Evolutionary conservation across 2,329 filamentous ascomycete genomes (phyloP), one percentile per base, ranked within the genome.

Genomic region (Aspergillus novoparasiticus): DNA sequence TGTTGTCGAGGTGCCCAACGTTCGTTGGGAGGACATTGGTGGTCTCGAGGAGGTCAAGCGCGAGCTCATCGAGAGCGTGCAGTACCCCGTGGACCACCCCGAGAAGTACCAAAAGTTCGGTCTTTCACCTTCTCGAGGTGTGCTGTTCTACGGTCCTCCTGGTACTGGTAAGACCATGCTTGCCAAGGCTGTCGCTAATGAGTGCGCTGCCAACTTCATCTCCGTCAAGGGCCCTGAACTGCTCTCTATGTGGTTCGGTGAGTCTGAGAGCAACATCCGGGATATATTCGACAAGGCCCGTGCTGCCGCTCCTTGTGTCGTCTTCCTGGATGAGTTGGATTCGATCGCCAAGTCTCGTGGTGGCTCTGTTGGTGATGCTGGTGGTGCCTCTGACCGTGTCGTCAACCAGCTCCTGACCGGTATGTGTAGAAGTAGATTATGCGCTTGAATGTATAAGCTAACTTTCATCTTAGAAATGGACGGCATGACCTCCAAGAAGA

Each of bases 101-200:
- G 96, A 99, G 82, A 98, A 96, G 85, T 99, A 98, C 89, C 93
- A 97, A 89, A 99, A 99, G 86, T 99, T 99, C 69, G 96, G 95
- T 80, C 90, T 99, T 75, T 97, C 94, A 65, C 95, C 95, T 66
- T 98, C 95, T 69, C 93, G 94, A 75, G 95, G 95, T 92, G 95
- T 99, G 67, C 86, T 99, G 69, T 99, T 99, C 86, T 99, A 97
- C 77, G 96, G 95, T 71, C 95, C 96, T 68, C 95, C 95, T 73
- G 95, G 95, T 94, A 99, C 96, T 77, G 95, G 95, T 97, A 99
- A 99, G 87, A 99, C 95, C 66, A 89, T 99, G 85, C 91, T 99
- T 84, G 95, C 95, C 78, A 99, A 99, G 88, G 95, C 95, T 73
- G 95, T 99, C 71, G 95, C 95, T 83, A 99, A 98, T 83, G 95